phyloP scores from a whole-genome alignment of 2,329 filamentous ascomycete genomes.

The Beauveria brongniartii region DNA sequence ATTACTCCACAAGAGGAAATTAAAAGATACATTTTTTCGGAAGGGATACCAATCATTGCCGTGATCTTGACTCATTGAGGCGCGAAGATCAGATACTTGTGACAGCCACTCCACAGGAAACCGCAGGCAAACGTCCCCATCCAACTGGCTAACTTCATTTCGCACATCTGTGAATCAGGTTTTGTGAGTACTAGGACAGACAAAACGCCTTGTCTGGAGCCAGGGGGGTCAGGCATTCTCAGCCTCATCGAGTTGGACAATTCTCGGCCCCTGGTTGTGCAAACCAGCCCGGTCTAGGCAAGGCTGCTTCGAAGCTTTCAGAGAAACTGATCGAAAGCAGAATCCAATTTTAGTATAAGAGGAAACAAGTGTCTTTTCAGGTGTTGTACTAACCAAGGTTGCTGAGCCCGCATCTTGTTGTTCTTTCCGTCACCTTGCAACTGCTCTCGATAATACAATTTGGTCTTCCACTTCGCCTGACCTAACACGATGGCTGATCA shows the following conservation, averaged over 20 bases:
- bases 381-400: neutral
- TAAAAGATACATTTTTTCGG: neutral
- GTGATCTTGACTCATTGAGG: neutral
- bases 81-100: neutral
- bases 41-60: neutral
- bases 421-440: neutral
- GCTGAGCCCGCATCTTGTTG: neutral
- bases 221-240: neutral
- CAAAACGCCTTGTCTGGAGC: neutral
- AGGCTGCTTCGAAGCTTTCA: neutral
- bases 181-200: neutral
- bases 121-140: neutral
- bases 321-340: neutral
- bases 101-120: neutral
- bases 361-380: neutral
- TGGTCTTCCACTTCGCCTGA: neutral
- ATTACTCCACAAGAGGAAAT: neutral
- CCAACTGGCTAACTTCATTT: neutral
- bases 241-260: neutral
- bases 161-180: neutral
- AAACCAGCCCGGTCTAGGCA: conserved; percentile 7
- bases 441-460: neutral
- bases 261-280: conserved; percentile 4
- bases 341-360: neutral
- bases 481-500: neutral